Conservation (phyloP, 768 basidiomycete species). For the Sarcomyxa edulis region DNA sequence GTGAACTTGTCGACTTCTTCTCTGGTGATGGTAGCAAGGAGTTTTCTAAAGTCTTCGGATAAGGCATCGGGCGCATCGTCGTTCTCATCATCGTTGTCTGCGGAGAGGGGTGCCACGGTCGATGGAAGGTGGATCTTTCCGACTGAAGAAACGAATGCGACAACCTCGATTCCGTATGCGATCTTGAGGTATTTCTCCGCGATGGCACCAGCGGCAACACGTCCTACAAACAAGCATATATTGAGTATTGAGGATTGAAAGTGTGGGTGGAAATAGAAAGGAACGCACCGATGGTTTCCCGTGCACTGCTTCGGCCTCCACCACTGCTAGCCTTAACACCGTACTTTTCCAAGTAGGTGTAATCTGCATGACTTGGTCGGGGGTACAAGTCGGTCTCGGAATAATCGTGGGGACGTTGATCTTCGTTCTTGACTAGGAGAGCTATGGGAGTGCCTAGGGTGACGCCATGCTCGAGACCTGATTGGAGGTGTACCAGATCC, state of each 20-base stretch:
- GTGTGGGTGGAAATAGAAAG: slow-evolving; percentile 1
- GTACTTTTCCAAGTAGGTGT: slow-evolving; percentile 96
- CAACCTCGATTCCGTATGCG: slow-evolving; percentile 88
- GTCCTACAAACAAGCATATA: slow-evolving; percentile 41
- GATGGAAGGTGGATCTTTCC: slow-evolving; percentile 86
- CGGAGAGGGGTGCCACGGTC: slow-evolving; percentile 32
- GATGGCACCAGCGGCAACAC: slow-evolving; percentile 97
- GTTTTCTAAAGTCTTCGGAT: slow-evolving; percentile 74
- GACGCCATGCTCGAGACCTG: slow-evolving; percentile 88
- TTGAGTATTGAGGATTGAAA: background rate
- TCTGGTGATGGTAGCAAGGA: slow-evolving; percentile 76
- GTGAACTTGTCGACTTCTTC: slow-evolving; percentile 83
- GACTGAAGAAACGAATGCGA: slow-evolving; percentile 95
- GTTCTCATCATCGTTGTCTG: slow-evolving; percentile 39
- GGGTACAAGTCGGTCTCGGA: slow-evolving; percentile 98
- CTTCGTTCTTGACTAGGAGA: slow-evolving; percentile 95
- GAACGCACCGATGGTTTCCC: slow-evolving; percentile 86
- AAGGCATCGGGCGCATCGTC: slow-evolving; percentile 72
- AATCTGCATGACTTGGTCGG: slow-evolving; percentile 95
- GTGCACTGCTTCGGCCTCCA: slow-evolving; percentile 90
- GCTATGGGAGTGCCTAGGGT: slow-evolving; percentile 98
- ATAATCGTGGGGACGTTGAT: slow-evolving; percentile 97
- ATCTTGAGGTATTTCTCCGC: slow-evolving; percentile 91
- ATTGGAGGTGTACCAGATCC: slow-evolving; percentile 90
- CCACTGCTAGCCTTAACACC: slow-evolving; percentile 96